Base-by-base conservation (phyloP, 257 asterid genomes). In the Solanum tarapatanum region DNA sequence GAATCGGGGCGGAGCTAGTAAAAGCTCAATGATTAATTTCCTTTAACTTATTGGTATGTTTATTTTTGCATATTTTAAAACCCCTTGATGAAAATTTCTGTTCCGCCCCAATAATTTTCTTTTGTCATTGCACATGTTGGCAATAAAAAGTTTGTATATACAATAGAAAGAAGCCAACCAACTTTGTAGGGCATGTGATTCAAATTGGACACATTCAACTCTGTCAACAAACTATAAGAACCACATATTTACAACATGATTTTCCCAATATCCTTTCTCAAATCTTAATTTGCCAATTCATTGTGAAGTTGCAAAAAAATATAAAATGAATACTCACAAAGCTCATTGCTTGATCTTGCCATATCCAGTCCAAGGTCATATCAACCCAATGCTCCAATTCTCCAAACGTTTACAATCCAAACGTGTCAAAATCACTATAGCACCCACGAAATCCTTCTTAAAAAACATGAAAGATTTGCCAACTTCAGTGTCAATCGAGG, bases 351-450 rank as follows among this genome's bases (percentile, higher is more conserved):
- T 92, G 62, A 37, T 91, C 30, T 11, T 91, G 12, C 92, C 94
- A 26, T 58, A 83, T 87, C 94, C 93, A 19, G 3, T 14, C 43
- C 76, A 70, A 70, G 76, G 95, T 77, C 95, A 92, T 85, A 87
- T 90, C 69, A 92, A 92, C 85, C 95, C 94, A 5, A 84, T 92
- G 86, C 91, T 91, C 87, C 93, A 92, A 86, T 92, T 92, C 86
- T 91, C 93, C 12, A 92, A 92, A 45, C 91, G 93, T 13, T 88
- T 91, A 60, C 43, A 89, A 84, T 86, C 84, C 51, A 89, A 88
- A 89, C 83, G 73, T 9, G 74, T 83, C 4, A 33, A 83, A 19
- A 83, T 83, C 35, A 88, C 88, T 1, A 3, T 85, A 7, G 88
- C 86, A 13, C 4, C 39, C 0, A 85, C 90, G 1, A 75, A 75